Evolutionary conservation across 1,139 yeast genomes (phyloP), one percentile per base, ranked within the genome.

Genomic region (Scheffersomyces quercinus): DNA sequence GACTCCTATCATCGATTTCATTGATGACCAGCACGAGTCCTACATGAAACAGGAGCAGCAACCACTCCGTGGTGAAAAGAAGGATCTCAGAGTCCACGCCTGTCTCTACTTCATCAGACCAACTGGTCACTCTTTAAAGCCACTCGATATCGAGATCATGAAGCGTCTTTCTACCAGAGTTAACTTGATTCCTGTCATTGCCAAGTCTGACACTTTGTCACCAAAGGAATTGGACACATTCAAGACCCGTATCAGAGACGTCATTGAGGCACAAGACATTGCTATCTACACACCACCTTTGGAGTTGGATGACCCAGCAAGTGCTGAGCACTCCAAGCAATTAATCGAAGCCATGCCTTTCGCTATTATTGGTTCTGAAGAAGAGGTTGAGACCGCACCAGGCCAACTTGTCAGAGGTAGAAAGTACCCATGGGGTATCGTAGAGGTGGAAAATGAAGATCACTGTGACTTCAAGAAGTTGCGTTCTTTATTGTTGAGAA

Each of bases 21-120:
- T 93, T 51, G 99, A 93, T 67, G 99, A 93, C 68, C 99, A 93
- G 73, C 97, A 93, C 64, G 97, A 93, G 67, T 79, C 88, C 28
- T 91, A 71, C 64, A 87, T 93, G 96, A 85, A 88, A 61, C 99
- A 95, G 70, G 98, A 93, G 65, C 95, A 90, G 65, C 99, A 95
- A 70, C 99, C 99, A 31, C 65, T 68, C 47, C 84, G 99, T 65
- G 56, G 50, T 4, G 75, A 73, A 46, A 81, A 77, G 60, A 85
- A 83, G 58, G 99, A 95, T 67, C 73, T 90, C 66, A 81, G 99
- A 55, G 98, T 93, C 30, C 98, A 93, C 61, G 98, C 96, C 3
- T 91, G 97, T 65, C 76, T 93, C 49, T 93, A 93, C 70, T 93
- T 93, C 64, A 88, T 93, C 55, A 83, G 97, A 58, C 99, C 99